Conservation (phyloP, 768 basidiomycete genomes). For the Agaricus blazei region DNA sequence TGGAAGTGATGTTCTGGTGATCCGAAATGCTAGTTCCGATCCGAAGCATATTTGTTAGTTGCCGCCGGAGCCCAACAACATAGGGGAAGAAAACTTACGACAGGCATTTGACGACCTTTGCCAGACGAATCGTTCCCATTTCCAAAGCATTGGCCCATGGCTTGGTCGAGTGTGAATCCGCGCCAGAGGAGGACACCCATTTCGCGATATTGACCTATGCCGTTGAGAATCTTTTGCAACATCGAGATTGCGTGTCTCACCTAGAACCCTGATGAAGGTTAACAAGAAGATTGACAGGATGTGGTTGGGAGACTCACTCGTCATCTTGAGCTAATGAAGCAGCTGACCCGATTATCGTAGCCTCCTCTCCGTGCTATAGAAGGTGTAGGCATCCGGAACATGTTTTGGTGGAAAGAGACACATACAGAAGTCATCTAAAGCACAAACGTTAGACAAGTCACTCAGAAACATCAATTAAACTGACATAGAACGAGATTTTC, state of each 20-base stretch:
- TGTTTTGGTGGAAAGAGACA: constrained; percentile 8
- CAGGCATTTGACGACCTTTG: constrained; percentile 92
- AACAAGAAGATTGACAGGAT: background rate
- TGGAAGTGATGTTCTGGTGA: constrained; percentile 83
- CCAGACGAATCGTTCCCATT: constrained; percentile 74
- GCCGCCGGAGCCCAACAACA: background rate
- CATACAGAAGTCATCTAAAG: constrained; percentile 79
- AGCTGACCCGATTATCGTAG: constrained; percentile 83
- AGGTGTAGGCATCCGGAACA: constrained; percentile 2
- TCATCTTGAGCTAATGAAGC: constrained; percentile 80
- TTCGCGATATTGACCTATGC: constrained; percentile 83
- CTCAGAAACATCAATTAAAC: constrained; percentile 19
- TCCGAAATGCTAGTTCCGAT: constrained; percentile 66
- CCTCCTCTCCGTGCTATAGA: constrained; percentile 82
- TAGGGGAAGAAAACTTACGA: constrained; percentile 41
- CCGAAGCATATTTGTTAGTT: background rate
- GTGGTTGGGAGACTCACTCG: constrained; percentile 52
- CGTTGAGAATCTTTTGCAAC: background rate
- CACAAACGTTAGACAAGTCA: background rate
- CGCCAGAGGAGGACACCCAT: constrained; percentile 90
- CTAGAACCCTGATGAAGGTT: constrained; percentile 57
- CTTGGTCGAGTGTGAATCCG: constrained; percentile 69
- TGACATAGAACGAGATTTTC: constrained; percentile 85
- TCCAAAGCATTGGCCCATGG: constrained; percentile 92
- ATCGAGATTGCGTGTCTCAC: constrained; percentile 27